Percentiles rank a stretch among this genome's conserved stretches.
These are phyloP conservation scores for Ophiocordyceps camponoti-saundersi DNA, from an alignment of 2,329 filamentous ascomycete species.

Conservation along the genomic window DNA sequence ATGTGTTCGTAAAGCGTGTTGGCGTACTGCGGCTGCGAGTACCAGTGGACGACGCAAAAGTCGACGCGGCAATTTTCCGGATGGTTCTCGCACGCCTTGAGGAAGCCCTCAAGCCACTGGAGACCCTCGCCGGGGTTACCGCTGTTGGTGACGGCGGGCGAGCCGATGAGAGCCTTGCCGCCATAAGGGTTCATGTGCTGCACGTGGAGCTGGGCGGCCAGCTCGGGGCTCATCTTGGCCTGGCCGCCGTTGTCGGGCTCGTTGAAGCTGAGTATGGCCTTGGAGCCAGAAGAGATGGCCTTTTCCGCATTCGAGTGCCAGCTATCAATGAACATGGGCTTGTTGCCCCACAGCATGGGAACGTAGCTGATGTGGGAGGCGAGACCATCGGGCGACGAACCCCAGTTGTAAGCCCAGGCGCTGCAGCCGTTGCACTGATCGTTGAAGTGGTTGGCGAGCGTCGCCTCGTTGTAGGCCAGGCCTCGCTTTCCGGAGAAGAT, in stretches of 20 bases:
- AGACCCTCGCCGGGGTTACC: slow-evolving; percentile 30
- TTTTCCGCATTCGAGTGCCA: slow-evolving; percentile 34
- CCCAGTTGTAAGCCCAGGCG: slow-evolving; percentile 58
- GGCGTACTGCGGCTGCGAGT: slow-evolving; percentile 29
- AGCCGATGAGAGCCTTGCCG: slow-evolving; percentile 34
- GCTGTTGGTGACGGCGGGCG: slow-evolving; percentile 48
- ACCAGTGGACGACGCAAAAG: slow-evolving; percentile 50
- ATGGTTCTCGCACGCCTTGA: slow-evolving; percentile 26
- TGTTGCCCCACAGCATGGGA: slow-evolving; percentile 48
- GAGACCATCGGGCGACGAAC: slow-evolving; percentile 22
- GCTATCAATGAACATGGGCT: slow-evolving; percentile 20
- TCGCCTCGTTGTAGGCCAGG: slow-evolving; percentile 47
- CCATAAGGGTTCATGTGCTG: slow-evolving; percentile 36
- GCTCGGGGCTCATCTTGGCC: slow-evolving; percentile 35
- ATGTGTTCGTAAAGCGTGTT: slow-evolving; percentile 39
- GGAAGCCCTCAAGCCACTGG: slow-evolving; percentile 36
- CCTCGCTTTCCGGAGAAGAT: slow-evolving; percentile 38
- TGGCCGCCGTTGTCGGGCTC: slow-evolving; percentile 49
- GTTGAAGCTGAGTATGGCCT: slow-evolving; percentile 51
- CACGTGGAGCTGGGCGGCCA: slow-evolving; percentile 35
- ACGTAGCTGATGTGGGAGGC: slow-evolving; percentile 36
- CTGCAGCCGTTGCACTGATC: slow-evolving; percentile 17
- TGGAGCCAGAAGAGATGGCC: slow-evolving; percentile 36
- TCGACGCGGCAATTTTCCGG: slow-evolving; percentile 30
- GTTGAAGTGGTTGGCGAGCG: slow-evolving; percentile 33